Percentiles rank a stretch among this genome's conserved stretches.
Conservation (phyloP, 1,139 yeast species). For the Taphrina wiesneri region DNA sequence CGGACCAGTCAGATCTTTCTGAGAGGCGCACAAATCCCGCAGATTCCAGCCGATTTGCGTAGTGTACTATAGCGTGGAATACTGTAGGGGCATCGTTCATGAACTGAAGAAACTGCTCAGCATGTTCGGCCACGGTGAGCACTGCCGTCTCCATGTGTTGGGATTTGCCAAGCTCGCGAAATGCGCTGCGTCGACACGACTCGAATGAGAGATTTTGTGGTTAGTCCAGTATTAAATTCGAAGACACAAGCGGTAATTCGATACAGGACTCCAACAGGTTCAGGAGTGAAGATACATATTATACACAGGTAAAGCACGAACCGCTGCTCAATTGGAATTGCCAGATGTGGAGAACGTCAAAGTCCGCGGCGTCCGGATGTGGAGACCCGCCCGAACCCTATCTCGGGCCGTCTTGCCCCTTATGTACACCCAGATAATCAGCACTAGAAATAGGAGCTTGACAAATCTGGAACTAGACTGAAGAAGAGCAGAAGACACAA, state of each 20-base stretch:
- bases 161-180: neutral
- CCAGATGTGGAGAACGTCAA: neutral
- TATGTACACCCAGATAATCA: neutral
- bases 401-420: neutral
- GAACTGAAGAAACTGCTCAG: constrained; percentile 17
- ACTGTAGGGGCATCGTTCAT: constrained; percentile 55
- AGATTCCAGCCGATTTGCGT: constrained; percentile 54
- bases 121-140: neutral
- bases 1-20: constrained; percentile 74
- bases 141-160: neutral
- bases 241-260: no score
- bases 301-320: neutral
- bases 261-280: no score
- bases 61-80: constrained; percentile 80
- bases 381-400: neutral
- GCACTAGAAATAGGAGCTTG: neutral
- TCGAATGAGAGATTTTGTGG: no score
- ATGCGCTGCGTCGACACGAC: no score
- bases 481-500: no score
- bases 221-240: neutral
- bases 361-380: neutral
- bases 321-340: no score
- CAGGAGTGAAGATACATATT: neutral
- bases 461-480: no score
- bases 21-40: constrained; percentile 71